Percentiles rank a stretch among this genome's conserved stretches.
phyloP scores from a whole-genome alignment of 2,329 filamentous ascomycete genomes.

The Claviceps capensis region DNA sequence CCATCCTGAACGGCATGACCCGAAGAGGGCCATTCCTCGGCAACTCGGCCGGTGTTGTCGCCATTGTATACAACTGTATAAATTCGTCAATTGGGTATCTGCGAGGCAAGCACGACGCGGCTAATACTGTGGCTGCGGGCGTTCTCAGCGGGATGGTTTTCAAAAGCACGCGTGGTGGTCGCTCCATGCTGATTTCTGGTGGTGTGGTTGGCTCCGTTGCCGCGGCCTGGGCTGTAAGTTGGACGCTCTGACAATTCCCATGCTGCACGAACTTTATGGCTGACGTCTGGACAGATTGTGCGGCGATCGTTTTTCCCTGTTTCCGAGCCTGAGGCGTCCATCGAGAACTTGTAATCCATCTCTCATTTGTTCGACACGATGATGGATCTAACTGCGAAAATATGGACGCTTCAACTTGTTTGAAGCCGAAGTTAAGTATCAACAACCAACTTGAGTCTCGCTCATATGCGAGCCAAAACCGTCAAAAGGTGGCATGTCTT shows the following conservation, averaged over 20 bases:
- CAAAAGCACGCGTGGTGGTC: conserved; percentile 82
- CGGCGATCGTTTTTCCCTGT: conserved; percentile 30
- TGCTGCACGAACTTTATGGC: conserved; percentile 2
- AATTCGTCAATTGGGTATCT: conserved; percentile 72
- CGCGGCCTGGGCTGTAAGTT: conserved; percentile 78
- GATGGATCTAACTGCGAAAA: neutral
- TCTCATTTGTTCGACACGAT: conserved; percentile 16
- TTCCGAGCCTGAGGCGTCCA: conserved; percentile 16
- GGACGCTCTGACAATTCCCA: neutral
- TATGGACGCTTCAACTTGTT: neutral
- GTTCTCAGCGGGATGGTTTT: conserved; percentile 85
- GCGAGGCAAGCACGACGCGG: conserved; percentile 75
- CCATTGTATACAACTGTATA: conserved; percentile 89
- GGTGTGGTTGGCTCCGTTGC: conserved; percentile 78
- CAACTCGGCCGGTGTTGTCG: conserved; percentile 90
- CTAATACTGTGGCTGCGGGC: conserved; percentile 79
- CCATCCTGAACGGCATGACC: conserved; percentile 87
- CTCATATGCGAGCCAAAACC: conserved; percentile 7
- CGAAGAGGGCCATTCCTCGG: conserved; percentile 86
- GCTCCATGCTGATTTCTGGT: conserved; percentile 90
- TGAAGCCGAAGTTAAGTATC: neutral
- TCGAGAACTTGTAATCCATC: conserved; percentile 17
- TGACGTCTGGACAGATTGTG: conserved; percentile 16
- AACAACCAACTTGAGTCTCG: neutral
- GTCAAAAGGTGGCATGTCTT: neutral